These are phyloP conservation scores for Deinandra increscens DNA, from an alignment of 129 eudicot genomes.

Conservation along the genomic window DNA sequence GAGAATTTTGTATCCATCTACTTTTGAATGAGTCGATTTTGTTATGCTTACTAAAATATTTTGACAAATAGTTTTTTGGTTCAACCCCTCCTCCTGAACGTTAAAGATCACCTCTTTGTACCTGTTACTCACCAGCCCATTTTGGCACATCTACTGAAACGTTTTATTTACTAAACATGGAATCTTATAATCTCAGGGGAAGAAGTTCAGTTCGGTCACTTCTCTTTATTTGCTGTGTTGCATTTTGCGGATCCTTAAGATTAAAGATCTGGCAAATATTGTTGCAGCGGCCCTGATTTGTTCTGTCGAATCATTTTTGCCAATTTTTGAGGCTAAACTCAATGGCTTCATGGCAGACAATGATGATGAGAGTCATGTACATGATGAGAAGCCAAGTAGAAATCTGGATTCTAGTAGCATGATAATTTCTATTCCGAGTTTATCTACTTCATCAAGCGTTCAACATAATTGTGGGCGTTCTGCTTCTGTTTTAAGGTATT, in stretches of 20 bases:
- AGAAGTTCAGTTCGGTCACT: conserved; percentile 55
- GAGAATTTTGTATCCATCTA: neutral
- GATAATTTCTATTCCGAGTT: conserved; percentile 33
- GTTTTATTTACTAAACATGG: conserved; percentile 26
- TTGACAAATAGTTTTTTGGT: neutral
- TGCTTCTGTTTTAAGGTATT: conserved; percentile 54
- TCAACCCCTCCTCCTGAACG: neutral
- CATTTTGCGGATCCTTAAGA: conserved; percentile 88
- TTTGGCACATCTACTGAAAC: conserved; percentile 14
- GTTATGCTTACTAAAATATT: neutral
- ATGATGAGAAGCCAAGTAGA: conserved; percentile 29
- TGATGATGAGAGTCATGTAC: conserved; percentile 36
- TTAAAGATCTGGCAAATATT: conserved; percentile 86
- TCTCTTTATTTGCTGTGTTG: conserved; percentile 81
- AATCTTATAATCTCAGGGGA: conserved; percentile 49
- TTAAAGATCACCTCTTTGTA: neutral
- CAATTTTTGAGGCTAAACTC: conserved; percentile 50
- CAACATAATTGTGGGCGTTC: conserved; percentile 38
- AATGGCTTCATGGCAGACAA: conserved; percentile 46
- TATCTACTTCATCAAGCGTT: conserved; percentile 36
- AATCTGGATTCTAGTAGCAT: conserved; percentile 39
- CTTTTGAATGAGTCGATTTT: neutral
- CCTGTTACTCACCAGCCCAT: neutral
- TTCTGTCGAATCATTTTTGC: conserved; percentile 43
- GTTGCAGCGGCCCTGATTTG: conserved; percentile 87